A percentile compares a stretch with the other conserved stretches of the same genome.
Evolutionary conservation across 495 filamentous ascomycete species (phyloP).

Genomic region (Aspergillus conjunctus): DNA sequence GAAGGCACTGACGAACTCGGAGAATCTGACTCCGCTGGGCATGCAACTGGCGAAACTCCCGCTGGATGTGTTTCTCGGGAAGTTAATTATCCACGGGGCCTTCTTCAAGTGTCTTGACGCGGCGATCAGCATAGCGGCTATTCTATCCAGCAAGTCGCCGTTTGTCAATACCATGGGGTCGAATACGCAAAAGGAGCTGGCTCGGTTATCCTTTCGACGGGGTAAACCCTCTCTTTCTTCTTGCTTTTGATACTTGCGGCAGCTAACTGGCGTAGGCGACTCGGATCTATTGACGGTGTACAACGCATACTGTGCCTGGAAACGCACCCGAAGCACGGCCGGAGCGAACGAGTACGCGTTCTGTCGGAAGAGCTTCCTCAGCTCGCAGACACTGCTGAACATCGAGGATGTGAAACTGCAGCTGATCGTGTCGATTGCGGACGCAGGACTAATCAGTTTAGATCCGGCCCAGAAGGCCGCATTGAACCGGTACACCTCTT

Average conservation of each 20-base stretch:
- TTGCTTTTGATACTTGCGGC: not conserved
- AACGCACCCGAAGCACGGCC: conserved; percentile 66
- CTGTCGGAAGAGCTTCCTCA: conserved; percentile 90
- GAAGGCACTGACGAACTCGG: conserved; percentile 75
- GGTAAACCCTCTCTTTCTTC: conserved; percentile 31
- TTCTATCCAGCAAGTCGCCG: conserved; percentile 91
- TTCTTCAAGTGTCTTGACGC: conserved; percentile 91
- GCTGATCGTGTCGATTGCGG: conserved; percentile 75
- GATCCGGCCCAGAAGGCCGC: conserved; percentile 65
- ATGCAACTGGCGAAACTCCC: conserved; percentile 84
- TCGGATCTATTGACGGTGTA: conserved; percentile 92
- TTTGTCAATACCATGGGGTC: conserved; percentile 85
- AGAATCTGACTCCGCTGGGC: conserved; percentile 86
- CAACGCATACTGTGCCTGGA: conserved; percentile 91
- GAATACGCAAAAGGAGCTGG: conserved; percentile 74
- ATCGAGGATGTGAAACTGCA: conserved; percentile 96
- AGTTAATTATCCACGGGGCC: conserved; percentile 79
- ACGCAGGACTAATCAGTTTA: conserved; percentile 77
- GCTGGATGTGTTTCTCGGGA: conserved; percentile 91
- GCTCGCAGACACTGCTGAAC: conserved; percentile 74
- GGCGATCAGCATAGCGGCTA: conserved; percentile 84
- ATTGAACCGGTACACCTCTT: conserved; percentile 56
- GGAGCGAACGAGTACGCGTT: conserved; percentile 76
- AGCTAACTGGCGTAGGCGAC: conserved; percentile 54
- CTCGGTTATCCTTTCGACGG: conserved; percentile 73